Conservation (phyloP, 176 grass and related monocot genomes). For the Ampelocalamus luodianensis region DNA sequence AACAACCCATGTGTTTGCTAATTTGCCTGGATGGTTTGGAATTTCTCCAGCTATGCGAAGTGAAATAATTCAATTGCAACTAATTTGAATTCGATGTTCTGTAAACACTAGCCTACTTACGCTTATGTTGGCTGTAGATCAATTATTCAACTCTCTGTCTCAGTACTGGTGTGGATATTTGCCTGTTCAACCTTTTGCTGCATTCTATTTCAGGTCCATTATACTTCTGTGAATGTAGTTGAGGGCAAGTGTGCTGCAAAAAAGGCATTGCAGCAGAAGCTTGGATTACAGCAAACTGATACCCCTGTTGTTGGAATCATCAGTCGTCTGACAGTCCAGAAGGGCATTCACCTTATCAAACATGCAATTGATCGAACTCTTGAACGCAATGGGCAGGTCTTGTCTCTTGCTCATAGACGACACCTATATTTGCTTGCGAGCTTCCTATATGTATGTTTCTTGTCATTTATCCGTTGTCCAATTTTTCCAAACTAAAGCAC, state of each 20-base stretch:
- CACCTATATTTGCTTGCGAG: not conserved
- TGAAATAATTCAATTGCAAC: not conserved
- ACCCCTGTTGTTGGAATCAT: slow-evolving; percentile 85
- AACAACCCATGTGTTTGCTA: not conserved
- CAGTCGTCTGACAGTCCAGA: slow-evolving; percentile 84
- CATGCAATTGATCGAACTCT: slow-evolving; percentile 73
- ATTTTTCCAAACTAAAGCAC: slow-evolving; percentile 11
- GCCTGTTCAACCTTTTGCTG: slow-evolving; percentile 15
- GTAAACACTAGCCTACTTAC: not conserved
- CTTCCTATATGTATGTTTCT: not conserved
- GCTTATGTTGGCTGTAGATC: not conserved
- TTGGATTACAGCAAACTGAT: slow-evolving; percentile 75
- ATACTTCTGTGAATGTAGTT: slow-evolving; percentile 80
- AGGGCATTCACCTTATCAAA: slow-evolving; percentile 99
- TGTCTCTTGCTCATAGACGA: slow-evolving; percentile 1
- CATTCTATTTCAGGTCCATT: slow-evolving; percentile 61
- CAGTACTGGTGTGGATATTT: slow-evolving; percentile 4
- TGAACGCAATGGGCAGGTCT: slow-evolving; percentile 85
- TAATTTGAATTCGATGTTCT: slow-evolving; percentile 17
- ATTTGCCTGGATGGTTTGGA: not conserved
- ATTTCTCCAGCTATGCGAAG: not conserved
- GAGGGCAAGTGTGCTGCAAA: slow-evolving; percentile 94
- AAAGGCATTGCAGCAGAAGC: slow-evolving; percentile 79
- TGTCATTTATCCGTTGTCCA: slow-evolving; percentile 22
- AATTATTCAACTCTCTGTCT: not conserved